Percentiles rank a stretch among this genome's conserved stretches.
phyloP scores from a whole-genome alignment of 1,139 yeast genomes.

The Nadsonia starkeyi-henricii region DNA sequence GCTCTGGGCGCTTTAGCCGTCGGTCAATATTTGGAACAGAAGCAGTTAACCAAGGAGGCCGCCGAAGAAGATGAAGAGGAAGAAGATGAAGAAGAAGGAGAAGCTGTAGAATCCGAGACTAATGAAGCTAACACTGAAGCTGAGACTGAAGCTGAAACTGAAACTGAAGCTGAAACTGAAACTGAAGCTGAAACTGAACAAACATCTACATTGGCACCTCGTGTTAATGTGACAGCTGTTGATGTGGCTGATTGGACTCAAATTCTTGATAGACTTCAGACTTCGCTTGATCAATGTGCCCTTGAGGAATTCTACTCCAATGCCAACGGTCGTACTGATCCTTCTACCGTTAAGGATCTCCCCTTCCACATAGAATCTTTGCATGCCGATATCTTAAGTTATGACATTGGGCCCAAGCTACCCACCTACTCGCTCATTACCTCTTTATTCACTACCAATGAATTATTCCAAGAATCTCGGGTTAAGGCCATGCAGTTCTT shows the following conservation, averaged over 20 bases:
- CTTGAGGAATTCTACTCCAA: slow-evolving; percentile 13
- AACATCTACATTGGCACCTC: neutral
- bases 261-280: slow-evolving; percentile 32
- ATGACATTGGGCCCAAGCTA: slow-evolving; percentile 33
- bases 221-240: slow-evolving; percentile 37
- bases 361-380: slow-evolving; percentile 18
- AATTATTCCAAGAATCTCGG: slow-evolving; percentile 58
- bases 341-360: slow-evolving; percentile 2
- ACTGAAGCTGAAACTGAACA: neutral
- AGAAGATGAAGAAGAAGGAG: slow-evolving; percentile 1
- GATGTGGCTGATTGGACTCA: slow-evolving; percentile 71
- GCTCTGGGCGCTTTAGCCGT: slow-evolving; percentile 24
- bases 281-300: slow-evolving; percentile 24
- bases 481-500: slow-evolving; percentile 47
- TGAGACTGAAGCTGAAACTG: slow-evolving; percentile 1
- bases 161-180: neutral
- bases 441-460: slow-evolving; percentile 73
- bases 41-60: neutral
- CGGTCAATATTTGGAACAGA: neutral
- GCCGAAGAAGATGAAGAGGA: neutral
- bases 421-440: slow-evolving; percentile 37
- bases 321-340: slow-evolving; percentile 11
- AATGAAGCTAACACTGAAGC: slow-evolving; percentile 2
- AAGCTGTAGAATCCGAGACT: neutral
- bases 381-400: slow-evolving; percentile 32